phyloP scores from a whole-genome alignment of 1,284 basidiomycete species.

The Malassezia vespertilionis region DNA sequence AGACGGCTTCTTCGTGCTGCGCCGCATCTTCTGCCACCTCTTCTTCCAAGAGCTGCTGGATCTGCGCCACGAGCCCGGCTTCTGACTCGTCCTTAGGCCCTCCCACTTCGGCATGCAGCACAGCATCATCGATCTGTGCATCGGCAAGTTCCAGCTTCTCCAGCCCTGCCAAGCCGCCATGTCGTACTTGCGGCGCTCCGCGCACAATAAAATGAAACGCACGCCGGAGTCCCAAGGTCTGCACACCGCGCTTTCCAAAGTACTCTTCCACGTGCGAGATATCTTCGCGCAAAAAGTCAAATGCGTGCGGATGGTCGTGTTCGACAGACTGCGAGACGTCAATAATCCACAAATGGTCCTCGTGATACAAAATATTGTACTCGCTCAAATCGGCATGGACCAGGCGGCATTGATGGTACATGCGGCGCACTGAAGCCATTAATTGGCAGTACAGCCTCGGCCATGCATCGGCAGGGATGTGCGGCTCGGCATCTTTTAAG shows the following conservation, averaged over 20 bases:
- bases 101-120: not conserved
- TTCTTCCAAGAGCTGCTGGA: constrained; percentile 22
- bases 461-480: constrained; percentile 23
- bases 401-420: constrained; percentile 81
- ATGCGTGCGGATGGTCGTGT: constrained; percentile 80
- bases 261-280: constrained; percentile 87
- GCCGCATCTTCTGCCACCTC: not conserved
- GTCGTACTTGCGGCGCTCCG: constrained; percentile 12
- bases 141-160: constrained; percentile 21
- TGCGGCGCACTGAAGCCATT: constrained; percentile 64
- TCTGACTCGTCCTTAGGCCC: constrained; percentile 25
- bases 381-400: constrained; percentile 97
- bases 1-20: constrained; percentile 36
- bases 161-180: constrained; percentile 28
- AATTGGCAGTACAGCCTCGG: constrained; percentile 65
- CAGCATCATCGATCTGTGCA: constrained; percentile 17
- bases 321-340: constrained; percentile 98
- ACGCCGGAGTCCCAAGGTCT: constrained; percentile 65
- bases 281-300: constrained; percentile 83
- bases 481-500: constrained; percentile 37
- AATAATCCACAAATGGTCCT: constrained; percentile 74
- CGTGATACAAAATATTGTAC: constrained; percentile 80
- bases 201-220: constrained; percentile 59
- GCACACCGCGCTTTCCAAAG: constrained; percentile 62
- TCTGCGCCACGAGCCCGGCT: constrained; percentile 21